Conservation (phyloP, 805 yeast genomes). For the Blastobotrys muscicola region DNA sequence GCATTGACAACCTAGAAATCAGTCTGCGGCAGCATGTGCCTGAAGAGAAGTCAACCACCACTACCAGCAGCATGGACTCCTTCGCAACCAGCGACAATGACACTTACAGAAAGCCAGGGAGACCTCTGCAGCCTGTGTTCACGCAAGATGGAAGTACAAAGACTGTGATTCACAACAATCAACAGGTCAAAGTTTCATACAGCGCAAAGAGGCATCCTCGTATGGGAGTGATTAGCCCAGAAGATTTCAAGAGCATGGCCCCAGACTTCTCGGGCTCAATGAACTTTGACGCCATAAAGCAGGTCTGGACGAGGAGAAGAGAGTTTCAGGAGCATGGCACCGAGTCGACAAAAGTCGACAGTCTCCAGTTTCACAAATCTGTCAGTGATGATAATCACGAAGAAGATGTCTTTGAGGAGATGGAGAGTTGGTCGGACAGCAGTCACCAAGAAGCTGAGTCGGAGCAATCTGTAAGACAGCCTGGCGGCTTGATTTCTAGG, state of each 20-base stretch:
- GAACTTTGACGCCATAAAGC: slow-evolving; percentile 16
- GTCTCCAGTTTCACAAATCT: not conserved
- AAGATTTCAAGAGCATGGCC: slow-evolving; percentile 14
- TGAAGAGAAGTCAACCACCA: not conserved
- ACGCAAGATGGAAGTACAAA: too few species aligned
- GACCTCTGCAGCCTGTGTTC: too few species aligned
- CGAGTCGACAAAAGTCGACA: slow-evolving; percentile 13
- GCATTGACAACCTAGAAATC: slow-evolving; percentile 1
- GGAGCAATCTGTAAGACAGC: not conserved
- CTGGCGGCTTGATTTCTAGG: too few species aligned
- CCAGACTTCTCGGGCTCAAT: slow-evolving; percentile 17
- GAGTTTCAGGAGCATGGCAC: slow-evolving; percentile 9
- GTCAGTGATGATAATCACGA: slow-evolving; percentile 4
- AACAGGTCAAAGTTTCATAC: not conserved
- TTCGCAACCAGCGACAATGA: not conserved
- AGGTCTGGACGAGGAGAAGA: slow-evolving; percentile 14
- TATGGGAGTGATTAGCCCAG: slow-evolving; percentile 6
- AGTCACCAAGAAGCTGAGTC: not conserved
- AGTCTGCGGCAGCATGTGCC: slow-evolving; percentile 5
- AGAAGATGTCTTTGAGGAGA: slow-evolving; percentile 21
- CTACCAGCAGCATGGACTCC: not conserved
- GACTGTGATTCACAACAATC: not conserved
- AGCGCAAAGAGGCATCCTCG: slow-evolving; percentile 1
- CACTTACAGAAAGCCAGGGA: too few species aligned
- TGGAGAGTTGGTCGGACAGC: slow-evolving; percentile 19